Evolutionary conservation across 225 moss, liverwort and hornwort genomes (phyloP).

Genomic region (Pleurozium schreberi): DNA sequence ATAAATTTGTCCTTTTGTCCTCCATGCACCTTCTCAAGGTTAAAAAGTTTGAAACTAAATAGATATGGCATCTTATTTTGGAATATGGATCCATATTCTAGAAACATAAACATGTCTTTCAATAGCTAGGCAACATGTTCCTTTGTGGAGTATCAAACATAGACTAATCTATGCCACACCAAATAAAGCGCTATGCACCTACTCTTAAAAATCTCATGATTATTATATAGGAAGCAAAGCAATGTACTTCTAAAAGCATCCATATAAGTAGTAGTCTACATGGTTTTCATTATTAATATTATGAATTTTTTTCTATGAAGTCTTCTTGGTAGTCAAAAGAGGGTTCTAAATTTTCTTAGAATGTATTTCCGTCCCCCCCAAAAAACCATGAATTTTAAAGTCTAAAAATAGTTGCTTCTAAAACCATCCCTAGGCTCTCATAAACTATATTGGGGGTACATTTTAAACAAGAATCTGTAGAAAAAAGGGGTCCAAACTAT

Average conservation of each 20-base stretch:
- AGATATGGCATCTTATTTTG: no score
- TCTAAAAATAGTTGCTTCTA: rapidly evolving
- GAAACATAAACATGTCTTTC: neutral
- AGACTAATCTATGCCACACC: no score
- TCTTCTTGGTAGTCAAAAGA: neutral
- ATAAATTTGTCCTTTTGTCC: neutral
- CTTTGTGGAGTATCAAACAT: rapidly evolving
- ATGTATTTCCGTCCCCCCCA: no score
- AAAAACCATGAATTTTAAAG: no score
- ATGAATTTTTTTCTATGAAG: no score
- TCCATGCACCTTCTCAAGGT: rapidly evolving
- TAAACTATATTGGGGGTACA: neutral
- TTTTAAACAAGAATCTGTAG: neutral
- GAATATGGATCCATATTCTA: no score
- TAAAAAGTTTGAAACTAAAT: neutral
- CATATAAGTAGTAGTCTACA: neutral
- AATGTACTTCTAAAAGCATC: rapidly evolving
- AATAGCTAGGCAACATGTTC: neutral
- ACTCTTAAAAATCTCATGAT: neutral
- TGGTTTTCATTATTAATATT: no score
- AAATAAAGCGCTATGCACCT: neutral
- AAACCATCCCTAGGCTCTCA: no score
- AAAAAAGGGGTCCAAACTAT: neutral
- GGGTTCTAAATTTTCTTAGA: rapidly evolving
- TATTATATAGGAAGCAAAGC: neutral